A percentile compares a stretch with the other conserved stretches of the same genome.
Conservation (phyloP, 768 basidiomycete genomes). For the Xanthoconium stramineum region DNA sequence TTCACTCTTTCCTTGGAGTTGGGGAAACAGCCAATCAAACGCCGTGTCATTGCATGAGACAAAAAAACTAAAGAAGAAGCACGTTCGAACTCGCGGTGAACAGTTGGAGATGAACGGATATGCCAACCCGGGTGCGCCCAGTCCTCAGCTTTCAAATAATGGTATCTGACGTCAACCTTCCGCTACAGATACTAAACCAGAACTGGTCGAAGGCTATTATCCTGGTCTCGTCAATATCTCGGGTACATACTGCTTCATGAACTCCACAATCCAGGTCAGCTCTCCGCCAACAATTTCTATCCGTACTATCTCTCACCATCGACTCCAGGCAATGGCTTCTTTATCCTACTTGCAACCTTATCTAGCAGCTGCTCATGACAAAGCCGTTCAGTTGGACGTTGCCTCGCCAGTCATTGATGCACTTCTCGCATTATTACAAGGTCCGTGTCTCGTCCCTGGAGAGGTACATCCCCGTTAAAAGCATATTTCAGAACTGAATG, state of each 20-base stretch:
- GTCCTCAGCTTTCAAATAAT: not conserved
- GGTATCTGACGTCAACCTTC: not conserved
- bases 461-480: slow-evolving; percentile 3
- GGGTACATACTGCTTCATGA: slow-evolving; percentile 97
- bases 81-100: slow-evolving; percentile 51
- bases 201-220: slow-evolving; percentile 49
- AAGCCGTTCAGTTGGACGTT: slow-evolving; percentile 77
- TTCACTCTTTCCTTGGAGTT: slow-evolving; percentile 61
- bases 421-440: slow-evolving; percentile 63
- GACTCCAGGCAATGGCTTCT: slow-evolving; percentile 78
- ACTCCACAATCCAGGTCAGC: slow-evolving; percentile 85
- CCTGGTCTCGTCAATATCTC: slow-evolving; percentile 94
- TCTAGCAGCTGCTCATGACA: slow-evolving; percentile 68
- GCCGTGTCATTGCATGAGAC: slow-evolving; percentile 29
- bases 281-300: not conserved
- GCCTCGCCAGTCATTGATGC: slow-evolving; percentile 86
- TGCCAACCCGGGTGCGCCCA: slow-evolving; percentile 28
- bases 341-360: slow-evolving; percentile 78
- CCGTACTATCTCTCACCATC: slow-evolving; percentile 15
- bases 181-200: slow-evolving; percentile 24
- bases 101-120: slow-evolving; percentile 47
- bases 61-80: slow-evolving; percentile 49
- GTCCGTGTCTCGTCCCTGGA: slow-evolving; percentile 38
- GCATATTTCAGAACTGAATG: slow-evolving; percentile 53
- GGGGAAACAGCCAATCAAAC: slow-evolving; percentile 38